Percentiles rank a stretch among this genome's conserved stretches.
These are phyloP conservation scores for Selaginella tamariscina DNA, from an alignment of 75 land plant genomes.

Conservation along the genomic window DNA sequence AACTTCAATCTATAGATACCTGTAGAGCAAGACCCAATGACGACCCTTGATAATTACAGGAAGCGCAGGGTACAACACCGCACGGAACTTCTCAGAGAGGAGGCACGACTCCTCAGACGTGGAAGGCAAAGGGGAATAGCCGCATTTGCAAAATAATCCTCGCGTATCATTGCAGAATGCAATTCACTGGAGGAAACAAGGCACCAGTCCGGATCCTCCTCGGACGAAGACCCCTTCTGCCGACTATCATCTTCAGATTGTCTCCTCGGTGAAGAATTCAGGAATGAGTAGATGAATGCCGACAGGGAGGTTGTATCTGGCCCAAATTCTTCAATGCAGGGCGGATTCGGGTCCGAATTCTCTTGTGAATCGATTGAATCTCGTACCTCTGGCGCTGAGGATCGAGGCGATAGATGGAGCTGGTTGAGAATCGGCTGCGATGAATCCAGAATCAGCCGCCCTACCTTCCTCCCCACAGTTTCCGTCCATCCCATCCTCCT, in stretches of 20 bases:
- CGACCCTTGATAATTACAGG: slow-evolving; percentile 77
- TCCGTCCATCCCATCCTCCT: slow-evolving; percentile 1
- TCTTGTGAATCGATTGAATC: no score
- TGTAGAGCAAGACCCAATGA: slow-evolving; percentile 75
- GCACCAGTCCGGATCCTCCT: slow-evolving; percentile 23
- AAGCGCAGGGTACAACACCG: slow-evolving; percentile 48
- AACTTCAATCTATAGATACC: slow-evolving; percentile 29
- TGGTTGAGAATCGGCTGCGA: not conserved
- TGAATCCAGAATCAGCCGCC: not conserved
- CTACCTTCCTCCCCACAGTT: not conserved
- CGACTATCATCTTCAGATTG: slow-evolving; percentile 16
- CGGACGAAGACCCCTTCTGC: slow-evolving; percentile 20
- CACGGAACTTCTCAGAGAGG: slow-evolving; percentile 50
- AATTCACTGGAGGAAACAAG: slow-evolving; percentile 20
- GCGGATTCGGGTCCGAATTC: no score
- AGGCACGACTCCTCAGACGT: slow-evolving; percentile 52
- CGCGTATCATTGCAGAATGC: slow-evolving; percentile 18
- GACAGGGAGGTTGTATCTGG: slow-evolving; percentile 47
- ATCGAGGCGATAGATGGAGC: slow-evolving; percentile 1
- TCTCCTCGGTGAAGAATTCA: slow-evolving; percentile 26
- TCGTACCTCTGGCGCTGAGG: not conserved
- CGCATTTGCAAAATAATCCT: slow-evolving; percentile 17
- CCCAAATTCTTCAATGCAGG: slow-evolving; percentile 17
- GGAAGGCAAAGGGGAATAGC: slow-evolving; percentile 18
- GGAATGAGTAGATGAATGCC: slow-evolving; percentile 37